Evolutionary conservation across 2,329 filamentous ascomycete genomes (phyloP).

Genomic region (Stagonosporopsis chrysanthemi): DNA sequence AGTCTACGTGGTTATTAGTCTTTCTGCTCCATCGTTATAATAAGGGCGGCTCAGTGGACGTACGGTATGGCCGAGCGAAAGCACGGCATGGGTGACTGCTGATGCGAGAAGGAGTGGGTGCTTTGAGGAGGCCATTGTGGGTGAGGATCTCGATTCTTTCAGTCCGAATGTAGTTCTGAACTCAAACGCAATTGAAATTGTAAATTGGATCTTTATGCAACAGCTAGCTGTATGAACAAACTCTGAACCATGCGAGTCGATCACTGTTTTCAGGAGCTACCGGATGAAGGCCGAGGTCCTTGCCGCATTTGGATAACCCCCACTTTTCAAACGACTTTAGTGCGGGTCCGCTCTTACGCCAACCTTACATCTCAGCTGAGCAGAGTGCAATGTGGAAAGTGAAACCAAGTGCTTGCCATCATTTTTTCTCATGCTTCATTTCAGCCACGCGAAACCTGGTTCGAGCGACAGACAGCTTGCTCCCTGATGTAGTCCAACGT

Average conservation of each 20-base stretch:
- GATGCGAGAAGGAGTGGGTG: slow-evolving; percentile 42
- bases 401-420: background rate
- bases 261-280: background rate
- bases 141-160: background rate
- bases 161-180: background rate
- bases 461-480: too few species aligned
- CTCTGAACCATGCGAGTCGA: slow-evolving; percentile 10
- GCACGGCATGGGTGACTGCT: slow-evolving; percentile 38
- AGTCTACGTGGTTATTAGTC: slow-evolving; percentile 22
- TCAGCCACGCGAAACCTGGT: background rate
- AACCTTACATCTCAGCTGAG: background rate
- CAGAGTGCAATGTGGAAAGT: too few species aligned
- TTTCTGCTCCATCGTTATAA: background rate
- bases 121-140: slow-evolving; percentile 7
- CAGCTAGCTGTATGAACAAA: background rate
- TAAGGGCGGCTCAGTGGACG: background rate
- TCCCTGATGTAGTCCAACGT: background rate
- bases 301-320: slow-evolving; percentile 2
- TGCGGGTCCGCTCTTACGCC: background rate
- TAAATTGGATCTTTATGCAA: background rate
- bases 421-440: too few species aligned
- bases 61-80: slow-evolving; percentile 47
- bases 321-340: slow-evolving; percentile 5
- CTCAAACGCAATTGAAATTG: background rate
- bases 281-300: slow-evolving; percentile 7